Base-by-base conservation (phyloP, 2,329 filamentous ascomycete species). In the Cadophora sp. region DNA sequence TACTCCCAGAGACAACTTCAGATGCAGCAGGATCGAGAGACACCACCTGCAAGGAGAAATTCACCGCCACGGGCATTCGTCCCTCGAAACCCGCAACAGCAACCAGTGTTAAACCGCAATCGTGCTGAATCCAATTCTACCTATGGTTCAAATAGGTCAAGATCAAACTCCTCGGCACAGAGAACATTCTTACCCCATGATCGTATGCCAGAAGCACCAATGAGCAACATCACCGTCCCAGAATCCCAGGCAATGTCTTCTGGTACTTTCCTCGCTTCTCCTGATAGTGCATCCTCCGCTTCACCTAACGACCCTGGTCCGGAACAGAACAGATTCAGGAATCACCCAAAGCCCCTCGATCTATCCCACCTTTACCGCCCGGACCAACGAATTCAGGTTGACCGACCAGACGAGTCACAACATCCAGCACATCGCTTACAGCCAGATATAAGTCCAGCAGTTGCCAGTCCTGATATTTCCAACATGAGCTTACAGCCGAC, bases 1-100 rank as follows among this genome's bases (percentile, higher is more conserved):
- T 97, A 93, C 74, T 87, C 92, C 5, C 91, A 96, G 75, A 88
- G 93, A 53, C 91, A 97, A 75, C 81, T 92, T 58, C 91, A 94
- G 76, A 87, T 97, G 77, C 91, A 95, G 70, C 87, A 91, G 74
- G 91, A 89, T 33, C 86, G 90, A 30, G 90, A 91, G 65, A 87
- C 87, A 0, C 87, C 90, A 41, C 78, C 81, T 2, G 62, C 73
- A 67, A 66, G 76, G 62, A 76, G 75, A 50, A 53, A 71, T 43
- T 73, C 71, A 13, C 73, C 73, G 18, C 70, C 75, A 18, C 50
- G 66, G 53, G 70, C 73, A 3, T 76, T 76, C 65, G 50, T 65
- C 24, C 67, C 72, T 55, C 70, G 69, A 45, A 70, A 71, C 6
- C 68, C 70, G 48, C 73, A 71, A 16, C 66, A 65, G 0, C 82